phyloP scores from a whole-genome alignment of 2,329 filamentous ascomycete genomes.

The Fusarium sp. region DNA sequence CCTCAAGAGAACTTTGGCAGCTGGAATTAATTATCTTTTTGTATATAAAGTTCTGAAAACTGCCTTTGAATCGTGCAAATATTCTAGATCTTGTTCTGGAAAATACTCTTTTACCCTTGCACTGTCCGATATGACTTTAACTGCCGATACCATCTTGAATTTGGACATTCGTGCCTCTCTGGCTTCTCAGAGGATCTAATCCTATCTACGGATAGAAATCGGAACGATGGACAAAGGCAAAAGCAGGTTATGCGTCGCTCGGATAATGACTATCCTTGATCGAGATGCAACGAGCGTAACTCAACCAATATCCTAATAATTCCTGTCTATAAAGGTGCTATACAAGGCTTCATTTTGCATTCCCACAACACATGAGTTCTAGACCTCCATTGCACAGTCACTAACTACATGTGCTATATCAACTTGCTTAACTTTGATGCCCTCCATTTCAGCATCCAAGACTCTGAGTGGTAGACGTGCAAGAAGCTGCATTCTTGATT shows the following conservation, averaged over 20 bases:
- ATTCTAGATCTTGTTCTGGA: neutral
- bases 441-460: neutral
- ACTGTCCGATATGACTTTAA: constrained; percentile 10
- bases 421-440: neutral
- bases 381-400: neutral
- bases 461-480: neutral
- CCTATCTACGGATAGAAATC: neutral
- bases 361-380: constrained; percentile 12
- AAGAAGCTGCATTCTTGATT: constrained; percentile 26
- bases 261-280: neutral
- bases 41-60: neutral
- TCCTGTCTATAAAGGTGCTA: neutral
- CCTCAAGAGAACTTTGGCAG: neutral
- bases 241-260: neutral
- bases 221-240: neutral
- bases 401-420: neutral
- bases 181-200: constrained; percentile 2
- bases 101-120: neutral
- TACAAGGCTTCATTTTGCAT: constrained; percentile 16
- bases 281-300: neutral
- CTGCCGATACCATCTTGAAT: constrained; percentile 5
- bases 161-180: constrained; percentile 17
- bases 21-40: neutral
- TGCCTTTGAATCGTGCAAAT: neutral
- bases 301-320: neutral